These are phyloP conservation scores for Pholiota conissans DNA, from an alignment of 768 basidiomycete species.

Conservation along the genomic window DNA sequence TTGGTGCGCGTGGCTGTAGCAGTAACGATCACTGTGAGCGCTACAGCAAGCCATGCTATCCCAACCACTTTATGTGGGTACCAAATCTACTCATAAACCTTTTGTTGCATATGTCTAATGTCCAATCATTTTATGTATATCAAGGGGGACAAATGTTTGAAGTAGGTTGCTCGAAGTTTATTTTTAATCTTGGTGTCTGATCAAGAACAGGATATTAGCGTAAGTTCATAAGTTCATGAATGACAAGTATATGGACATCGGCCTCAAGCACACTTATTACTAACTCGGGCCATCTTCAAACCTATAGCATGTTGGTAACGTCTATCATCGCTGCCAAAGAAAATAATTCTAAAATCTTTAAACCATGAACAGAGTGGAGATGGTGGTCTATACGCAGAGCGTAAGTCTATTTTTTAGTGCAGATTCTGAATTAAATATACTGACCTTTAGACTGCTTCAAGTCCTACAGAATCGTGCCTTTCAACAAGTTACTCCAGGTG, in stretches of 20 bases:
- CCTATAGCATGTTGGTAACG: constrained; percentile 34
- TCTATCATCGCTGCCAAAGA: too few species aligned
- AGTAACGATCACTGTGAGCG: constrained; percentile 39
- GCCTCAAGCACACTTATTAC: too few species aligned
- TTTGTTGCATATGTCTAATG: neutral
- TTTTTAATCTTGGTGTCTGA: neutral
- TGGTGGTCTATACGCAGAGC: constrained; percentile 67
- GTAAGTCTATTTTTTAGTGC: constrained; percentile 36
- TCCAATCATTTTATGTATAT: neutral
- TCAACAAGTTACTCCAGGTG: constrained; percentile 60
- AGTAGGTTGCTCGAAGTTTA: constrained; percentile 31
- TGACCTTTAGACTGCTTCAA: constrained; percentile 16
- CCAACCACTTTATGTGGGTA: constrained; percentile 53
- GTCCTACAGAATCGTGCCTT: constrained; percentile 72
- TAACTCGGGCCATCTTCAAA: too few species aligned
- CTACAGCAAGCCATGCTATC: constrained; percentile 49
- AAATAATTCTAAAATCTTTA: too few species aligned
- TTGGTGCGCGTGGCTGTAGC: neutral
- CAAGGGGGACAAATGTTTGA: constrained; percentile 52
- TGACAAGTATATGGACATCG: too few species aligned
- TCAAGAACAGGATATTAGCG: constrained; percentile 57
- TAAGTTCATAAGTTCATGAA: constrained; percentile 33
- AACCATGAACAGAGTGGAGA: constrained; percentile 74
- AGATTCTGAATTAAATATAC: too few species aligned
- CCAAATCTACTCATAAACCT: neutral